These are phyloP conservation scores for Carex cristatella DNA, from an alignment of 176 grass and related monocot species.

Conservation along the genomic window DNA sequence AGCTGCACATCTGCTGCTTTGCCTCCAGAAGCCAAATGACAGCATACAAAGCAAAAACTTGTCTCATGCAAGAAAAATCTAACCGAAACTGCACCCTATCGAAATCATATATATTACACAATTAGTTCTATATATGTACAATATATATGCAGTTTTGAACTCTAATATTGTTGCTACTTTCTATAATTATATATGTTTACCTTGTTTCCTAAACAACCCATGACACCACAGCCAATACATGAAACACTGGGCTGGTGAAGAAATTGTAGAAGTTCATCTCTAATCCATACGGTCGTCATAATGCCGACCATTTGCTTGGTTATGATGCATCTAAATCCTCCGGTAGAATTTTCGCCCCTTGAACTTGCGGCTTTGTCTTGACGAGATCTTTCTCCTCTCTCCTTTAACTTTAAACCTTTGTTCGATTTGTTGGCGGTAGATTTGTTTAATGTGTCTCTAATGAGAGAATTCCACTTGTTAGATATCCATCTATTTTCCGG, in stretches of 20 bases:
- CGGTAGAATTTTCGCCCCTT: conserved; percentile 14
- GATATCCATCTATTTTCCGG: conserved; percentile 56
- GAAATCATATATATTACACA: conserved; percentile 17
- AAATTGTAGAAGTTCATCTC: conserved; percentile 45
- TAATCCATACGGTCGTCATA: conserved; percentile 62
- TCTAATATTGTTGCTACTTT: background rate
- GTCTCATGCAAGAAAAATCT: conserved; percentile 65
- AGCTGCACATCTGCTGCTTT: conserved; percentile 65
- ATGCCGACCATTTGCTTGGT: conserved; percentile 99
- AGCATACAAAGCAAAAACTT: conserved; percentile 90
- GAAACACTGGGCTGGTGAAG: conserved; percentile 56
- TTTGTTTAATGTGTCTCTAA: conserved; percentile 59
- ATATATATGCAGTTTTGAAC: background rate
- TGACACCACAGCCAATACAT: conserved; percentile 72
- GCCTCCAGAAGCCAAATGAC: conserved; percentile 88
- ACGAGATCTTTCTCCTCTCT: background rate
- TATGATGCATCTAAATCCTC: conserved; percentile 59
- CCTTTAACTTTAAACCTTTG: background rate
- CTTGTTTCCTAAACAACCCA: conserved; percentile 97
- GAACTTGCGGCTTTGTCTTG: conserved; percentile 30
- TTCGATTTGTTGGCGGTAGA: background rate
- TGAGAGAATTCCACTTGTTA: conserved; percentile 72
- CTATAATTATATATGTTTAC: conserved; percentile 25
- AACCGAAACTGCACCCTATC: conserved; percentile 81
- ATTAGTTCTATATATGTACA: background rate